phyloP scores from a whole-genome alignment of 1,284 basidiomycete species.

The Retiboletus flavoniger region DNA sequence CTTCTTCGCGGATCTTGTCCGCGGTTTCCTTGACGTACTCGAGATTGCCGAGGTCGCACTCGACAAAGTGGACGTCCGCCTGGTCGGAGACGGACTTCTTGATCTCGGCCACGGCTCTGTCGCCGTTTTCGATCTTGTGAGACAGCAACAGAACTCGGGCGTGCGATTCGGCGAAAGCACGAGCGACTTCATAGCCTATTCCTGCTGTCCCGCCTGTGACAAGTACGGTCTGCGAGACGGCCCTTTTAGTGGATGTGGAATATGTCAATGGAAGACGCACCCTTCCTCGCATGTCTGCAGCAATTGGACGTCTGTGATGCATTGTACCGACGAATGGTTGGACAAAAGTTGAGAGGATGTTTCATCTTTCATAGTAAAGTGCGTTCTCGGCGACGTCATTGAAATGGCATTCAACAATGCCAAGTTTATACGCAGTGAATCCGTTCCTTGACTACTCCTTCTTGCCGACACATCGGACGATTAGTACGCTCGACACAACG shows the following conservation, averaged over 20 bases:
- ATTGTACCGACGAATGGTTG: not conserved
- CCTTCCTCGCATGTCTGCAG: conserved; percentile 9
- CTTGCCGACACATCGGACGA: too few species aligned
- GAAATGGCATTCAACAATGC: not conserved
- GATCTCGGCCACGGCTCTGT: conserved; percentile 41
- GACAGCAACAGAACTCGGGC: conserved; percentile 43
- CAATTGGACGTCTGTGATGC: conserved; percentile 3
- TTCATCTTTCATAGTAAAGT: not conserved
- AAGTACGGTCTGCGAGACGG: conserved; percentile 35
- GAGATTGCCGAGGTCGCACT: conserved; percentile 43
- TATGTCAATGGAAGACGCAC: not conserved
- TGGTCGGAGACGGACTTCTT: conserved; percentile 27
- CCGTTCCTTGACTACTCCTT: not conserved
- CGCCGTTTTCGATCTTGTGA: conserved; percentile 40
- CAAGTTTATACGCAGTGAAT: not conserved
- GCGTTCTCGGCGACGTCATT: not conserved
- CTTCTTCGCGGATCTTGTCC: conserved; percentile 34
- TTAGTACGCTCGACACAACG: too few species aligned
- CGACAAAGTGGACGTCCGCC: conserved; percentile 39
- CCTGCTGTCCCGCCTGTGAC: conserved; percentile 45
- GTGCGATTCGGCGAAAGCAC: conserved; percentile 38
- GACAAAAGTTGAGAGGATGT: not conserved
- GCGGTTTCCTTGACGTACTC: conserved; percentile 40
- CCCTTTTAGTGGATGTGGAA: not conserved
- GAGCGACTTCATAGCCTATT: conserved; percentile 43